phyloP scores from a whole-genome alignment of 768 basidiomycete genomes.

The Termitomyces sp. region DNA sequence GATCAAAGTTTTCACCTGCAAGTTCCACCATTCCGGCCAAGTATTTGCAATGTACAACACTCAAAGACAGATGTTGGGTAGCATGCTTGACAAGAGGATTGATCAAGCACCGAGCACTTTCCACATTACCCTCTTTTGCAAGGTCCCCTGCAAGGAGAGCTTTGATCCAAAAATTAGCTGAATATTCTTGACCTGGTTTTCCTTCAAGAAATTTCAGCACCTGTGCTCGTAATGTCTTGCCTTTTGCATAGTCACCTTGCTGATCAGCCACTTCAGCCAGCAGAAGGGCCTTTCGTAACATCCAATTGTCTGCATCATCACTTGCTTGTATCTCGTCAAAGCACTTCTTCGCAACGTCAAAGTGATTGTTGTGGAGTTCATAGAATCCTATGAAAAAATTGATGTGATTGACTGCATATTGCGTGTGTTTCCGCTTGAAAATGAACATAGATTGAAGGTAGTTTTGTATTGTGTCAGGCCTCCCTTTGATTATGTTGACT shows the following conservation, averaged over 20 bases:
- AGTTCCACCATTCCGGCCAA: conserved; percentile 5
- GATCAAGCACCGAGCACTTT: neutral
- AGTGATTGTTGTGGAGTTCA: neutral
- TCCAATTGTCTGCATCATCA: neutral
- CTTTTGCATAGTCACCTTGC: neutral
- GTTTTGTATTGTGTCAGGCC: neutral
- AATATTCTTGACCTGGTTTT: too few species aligned
- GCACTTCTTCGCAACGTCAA: neutral
- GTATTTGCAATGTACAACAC: neutral
- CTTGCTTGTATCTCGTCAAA: neutral
- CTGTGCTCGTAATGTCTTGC: neutral
- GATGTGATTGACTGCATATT: neutral
- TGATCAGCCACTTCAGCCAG: neutral
- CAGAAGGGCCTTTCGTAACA: neutral
- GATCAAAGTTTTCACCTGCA: neutral
- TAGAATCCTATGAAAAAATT: neutral
- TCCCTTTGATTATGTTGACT: neutral
- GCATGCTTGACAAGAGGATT: neutral
- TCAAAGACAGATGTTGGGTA: neutral
- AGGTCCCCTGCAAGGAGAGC: neutral
- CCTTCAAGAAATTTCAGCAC: neutral
- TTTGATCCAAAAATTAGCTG: too few species aligned
- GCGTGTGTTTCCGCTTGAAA: neutral
- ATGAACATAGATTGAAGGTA: neutral
- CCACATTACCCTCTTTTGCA: neutral